Conservation (phyloP, 2,329 filamentous ascomycete genomes). For the Diaporthe vaccinii region DNA sequence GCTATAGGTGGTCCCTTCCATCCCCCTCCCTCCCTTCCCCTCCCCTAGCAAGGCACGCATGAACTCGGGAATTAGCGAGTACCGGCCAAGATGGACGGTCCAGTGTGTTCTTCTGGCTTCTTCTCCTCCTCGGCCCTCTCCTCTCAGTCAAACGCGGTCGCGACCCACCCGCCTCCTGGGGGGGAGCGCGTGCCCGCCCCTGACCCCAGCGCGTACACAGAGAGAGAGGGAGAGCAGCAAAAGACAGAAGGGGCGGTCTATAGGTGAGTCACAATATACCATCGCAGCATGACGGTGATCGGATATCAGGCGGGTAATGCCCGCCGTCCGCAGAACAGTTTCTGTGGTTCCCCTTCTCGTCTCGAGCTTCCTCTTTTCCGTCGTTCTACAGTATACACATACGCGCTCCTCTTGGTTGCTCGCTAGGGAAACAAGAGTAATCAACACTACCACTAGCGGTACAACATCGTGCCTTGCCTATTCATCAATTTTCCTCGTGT, state of each 20-base stretch:
- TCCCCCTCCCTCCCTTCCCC: too few relatives aligned
- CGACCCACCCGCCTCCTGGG: neutral
- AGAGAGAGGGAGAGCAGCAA: neutral
- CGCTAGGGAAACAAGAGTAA: neutral
- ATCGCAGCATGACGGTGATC: constrained; percentile 18
- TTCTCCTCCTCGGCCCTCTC: neutral
- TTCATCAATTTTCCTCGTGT: constrained; percentile 3
- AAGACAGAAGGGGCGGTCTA: constrained; percentile 11
- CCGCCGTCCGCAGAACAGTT: neutral
- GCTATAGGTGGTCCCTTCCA: constrained; percentile 9
- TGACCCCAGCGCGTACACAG: constrained; percentile 33
- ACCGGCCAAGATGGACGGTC: constrained; percentile 24
- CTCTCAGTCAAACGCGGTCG: neutral
- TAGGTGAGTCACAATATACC: constrained; percentile 33
- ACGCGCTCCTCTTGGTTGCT: neutral
- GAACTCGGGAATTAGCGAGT: constrained; percentile 33
- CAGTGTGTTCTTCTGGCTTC: constrained; percentile 18
- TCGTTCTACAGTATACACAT: neutral
- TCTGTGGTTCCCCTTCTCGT: constrained; percentile 4
- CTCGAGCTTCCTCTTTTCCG: constrained; percentile 24
- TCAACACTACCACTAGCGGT: neutral
- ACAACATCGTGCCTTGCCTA: constrained; percentile 16
- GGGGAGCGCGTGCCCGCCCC: constrained; percentile 17
- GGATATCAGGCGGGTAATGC: constrained; percentile 20
- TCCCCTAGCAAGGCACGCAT: constrained; percentile 25